phyloP scores from a whole-genome alignment of 208 protist species.

The Wallacemonas collosoma region DNA sequence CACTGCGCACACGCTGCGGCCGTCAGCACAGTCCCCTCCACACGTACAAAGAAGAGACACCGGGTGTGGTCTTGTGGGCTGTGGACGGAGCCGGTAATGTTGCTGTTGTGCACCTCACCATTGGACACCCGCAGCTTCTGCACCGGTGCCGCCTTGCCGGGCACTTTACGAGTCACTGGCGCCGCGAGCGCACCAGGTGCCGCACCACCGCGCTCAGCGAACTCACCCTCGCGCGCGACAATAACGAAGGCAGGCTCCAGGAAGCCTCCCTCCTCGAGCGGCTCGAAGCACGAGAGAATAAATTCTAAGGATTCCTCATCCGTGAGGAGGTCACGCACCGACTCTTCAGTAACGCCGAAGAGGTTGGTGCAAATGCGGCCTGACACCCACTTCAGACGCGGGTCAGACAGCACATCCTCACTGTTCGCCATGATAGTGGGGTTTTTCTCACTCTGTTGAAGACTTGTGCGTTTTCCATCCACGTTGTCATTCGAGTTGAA shows the following conservation, averaged over 20 bases:
- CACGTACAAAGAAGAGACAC: slow-evolving; percentile 82
- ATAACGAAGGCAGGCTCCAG: slow-evolving; percentile 61
- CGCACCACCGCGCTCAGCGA: slow-evolving; percentile 19
- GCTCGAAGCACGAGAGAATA: slow-evolving; percentile 65
- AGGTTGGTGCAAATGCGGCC: slow-evolving; percentile 55
- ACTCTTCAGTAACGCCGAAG: slow-evolving; percentile 57
- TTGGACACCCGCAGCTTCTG: slow-evolving; percentile 65
- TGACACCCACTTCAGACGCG: slow-evolving; percentile 75
- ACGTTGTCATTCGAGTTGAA: no score
- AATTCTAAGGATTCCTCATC: slow-evolving; percentile 34
- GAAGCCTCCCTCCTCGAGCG: slow-evolving; percentile 23
- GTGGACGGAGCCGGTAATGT: slow-evolving; percentile 84
- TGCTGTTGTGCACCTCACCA: slow-evolving; percentile 71
- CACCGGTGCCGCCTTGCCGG: slow-evolving; percentile 8
- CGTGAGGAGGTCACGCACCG: slow-evolving; percentile 55
- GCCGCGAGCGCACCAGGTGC: neutral
- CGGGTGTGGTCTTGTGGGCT: slow-evolving; percentile 72
- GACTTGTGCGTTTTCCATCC: no score
- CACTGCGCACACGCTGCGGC: slow-evolving; percentile 63
- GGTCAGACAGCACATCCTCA: slow-evolving; percentile 34
- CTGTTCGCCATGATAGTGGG: neutral
- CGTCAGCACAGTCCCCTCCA: slow-evolving; percentile 59
- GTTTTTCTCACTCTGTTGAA: neutral
- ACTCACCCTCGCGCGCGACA: slow-evolving; percentile 54
- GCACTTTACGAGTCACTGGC: slow-evolving; percentile 3